Conservation (phyloP, 768 basidiomycete species). For the Pleurotus citrinopileatus region DNA sequence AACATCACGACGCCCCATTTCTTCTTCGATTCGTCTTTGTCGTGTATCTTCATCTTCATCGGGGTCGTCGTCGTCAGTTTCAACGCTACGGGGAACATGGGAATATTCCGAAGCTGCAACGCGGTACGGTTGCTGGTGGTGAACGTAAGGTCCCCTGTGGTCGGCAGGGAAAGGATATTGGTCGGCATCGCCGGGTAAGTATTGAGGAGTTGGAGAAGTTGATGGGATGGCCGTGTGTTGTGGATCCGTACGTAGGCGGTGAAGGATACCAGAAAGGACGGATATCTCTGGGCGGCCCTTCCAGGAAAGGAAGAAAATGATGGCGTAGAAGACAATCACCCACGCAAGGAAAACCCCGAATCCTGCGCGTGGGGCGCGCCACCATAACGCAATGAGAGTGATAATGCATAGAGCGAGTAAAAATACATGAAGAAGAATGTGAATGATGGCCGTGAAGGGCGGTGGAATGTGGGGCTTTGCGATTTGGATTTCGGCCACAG, state of each 20-base stretch:
- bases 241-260: slow-evolving; percentile 37
- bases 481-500: slow-evolving; percentile 17
- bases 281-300: slow-evolving; percentile 55
- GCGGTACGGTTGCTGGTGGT: slow-evolving; percentile 66
- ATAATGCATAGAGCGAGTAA: slow-evolving; percentile 59
- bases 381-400: slow-evolving; percentile 58
- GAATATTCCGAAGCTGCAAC: slow-evolving; percentile 29
- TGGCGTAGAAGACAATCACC: slow-evolving; percentile 54
- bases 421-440: slow-evolving; percentile 52
- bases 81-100: slow-evolving; percentile 45
- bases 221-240: slow-evolving; percentile 21
- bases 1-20: slow-evolving; percentile 79
- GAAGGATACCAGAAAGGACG: slow-evolving; percentile 46
- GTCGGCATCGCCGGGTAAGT: slow-evolving; percentile 34
- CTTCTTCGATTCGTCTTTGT: slow-evolving; percentile 76
- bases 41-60: slow-evolving; percentile 73
- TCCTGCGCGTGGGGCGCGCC: slow-evolving; percentile 45
- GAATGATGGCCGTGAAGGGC: slow-evolving; percentile 37
- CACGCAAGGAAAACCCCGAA: slow-evolving; percentile 69
- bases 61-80: slow-evolving; percentile 61
- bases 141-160: slow-evolving; percentile 57
- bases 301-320: slow-evolving; percentile 56
- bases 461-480: slow-evolving; percentile 31
- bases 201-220: slow-evolving; percentile 34
- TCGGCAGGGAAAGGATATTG: slow-evolving; percentile 44